phyloP scores from a whole-genome alignment of 2,329 filamentous ascomycete genomes.

The Eutypella sp. region DNA sequence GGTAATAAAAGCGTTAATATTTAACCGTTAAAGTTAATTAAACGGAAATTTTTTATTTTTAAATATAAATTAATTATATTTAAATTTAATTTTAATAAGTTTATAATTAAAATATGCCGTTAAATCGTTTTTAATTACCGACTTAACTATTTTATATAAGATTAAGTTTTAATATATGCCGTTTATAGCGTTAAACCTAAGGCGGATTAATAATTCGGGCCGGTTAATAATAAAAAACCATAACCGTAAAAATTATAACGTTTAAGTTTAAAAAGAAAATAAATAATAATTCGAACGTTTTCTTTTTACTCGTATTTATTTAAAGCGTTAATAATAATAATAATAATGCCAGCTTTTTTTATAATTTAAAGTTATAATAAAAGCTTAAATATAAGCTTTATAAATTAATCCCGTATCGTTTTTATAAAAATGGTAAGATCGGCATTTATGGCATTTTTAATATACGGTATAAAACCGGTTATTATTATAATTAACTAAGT shows the following conservation, averaged over 20 bases:
- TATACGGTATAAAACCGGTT: conserved; percentile 19
- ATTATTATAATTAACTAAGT: conserved; percentile 23
- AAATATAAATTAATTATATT: conserved; percentile 13
- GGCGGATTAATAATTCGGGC: conserved; percentile 33
- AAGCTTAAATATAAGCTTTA: conserved; percentile 34
- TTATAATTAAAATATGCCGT: conserved; percentile 25
- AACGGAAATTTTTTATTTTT: conserved; percentile 10
- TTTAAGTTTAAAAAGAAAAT: too few relatives aligned
- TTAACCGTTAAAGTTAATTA: conserved; percentile 24
- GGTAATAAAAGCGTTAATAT: conserved; percentile 5
- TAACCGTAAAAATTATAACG: conserved; percentile 14
- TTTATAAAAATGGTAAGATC: conserved; percentile 26
- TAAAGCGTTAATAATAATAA: conserved; percentile 29
- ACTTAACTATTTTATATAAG: conserved; percentile 30
- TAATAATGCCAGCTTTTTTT: background rate
- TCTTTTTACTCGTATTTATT: too few relatives aligned
- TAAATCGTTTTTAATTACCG: conserved; percentile 33
- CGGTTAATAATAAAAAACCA: conserved; percentile 38
- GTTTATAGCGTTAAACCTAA: conserved; percentile 30
- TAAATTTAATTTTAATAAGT: conserved; percentile 23
- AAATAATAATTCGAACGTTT: too few relatives aligned
- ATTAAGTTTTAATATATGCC: too few relatives aligned
- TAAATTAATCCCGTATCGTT: conserved; percentile 32
- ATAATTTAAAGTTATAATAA: conserved; percentile 10
- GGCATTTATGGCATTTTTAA: conserved; percentile 25